Percentiles rank a stretch among this genome's conserved stretches.
phyloP scores from a whole-genome alignment of 1,139 yeast genomes.

The Nematodospora anomalae region DNA sequence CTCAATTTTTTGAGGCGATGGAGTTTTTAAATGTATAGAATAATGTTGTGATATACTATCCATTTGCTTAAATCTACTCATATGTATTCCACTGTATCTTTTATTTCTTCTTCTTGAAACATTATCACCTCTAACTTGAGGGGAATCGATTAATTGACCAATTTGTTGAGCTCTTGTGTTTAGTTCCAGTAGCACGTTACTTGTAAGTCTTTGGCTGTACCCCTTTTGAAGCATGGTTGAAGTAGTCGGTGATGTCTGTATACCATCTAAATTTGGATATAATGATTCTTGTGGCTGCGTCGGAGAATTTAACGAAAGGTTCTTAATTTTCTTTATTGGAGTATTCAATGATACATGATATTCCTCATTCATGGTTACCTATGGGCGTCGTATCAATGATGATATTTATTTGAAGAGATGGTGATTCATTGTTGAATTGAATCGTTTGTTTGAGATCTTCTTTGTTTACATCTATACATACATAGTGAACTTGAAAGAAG shows the following conservation, averaged over 20 bases:
- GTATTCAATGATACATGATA: slow-evolving; percentile 28
- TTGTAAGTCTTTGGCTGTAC: slow-evolving; percentile 41
- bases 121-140: slow-evolving; percentile 2
- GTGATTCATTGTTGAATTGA: too few species aligned
- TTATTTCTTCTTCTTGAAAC: slow-evolving; percentile 20
- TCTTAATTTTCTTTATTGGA: slow-evolving; percentile 41
- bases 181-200: slow-evolving; percentile 42
- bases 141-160: slow-evolving; percentile 20
- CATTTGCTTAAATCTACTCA: slow-evolving; percentile 37
- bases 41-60: slow-evolving; percentile 45
- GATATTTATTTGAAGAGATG: too few species aligned
- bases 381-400: too few species aligned
- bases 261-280: slow-evolving; percentile 11
- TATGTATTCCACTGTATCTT: slow-evolving; percentile 36
- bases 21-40: slow-evolving; percentile 22
- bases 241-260: slow-evolving; percentile 11
- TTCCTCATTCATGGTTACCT: slow-evolving; percentile 2
- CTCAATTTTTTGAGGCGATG: slow-evolving; percentile 12
- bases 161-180: slow-evolving; percentile 36
- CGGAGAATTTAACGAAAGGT: slow-evolving; percentile 37
- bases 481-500: not conserved
- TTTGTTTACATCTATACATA: slow-evolving; percentile 5
- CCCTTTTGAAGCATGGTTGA: slow-evolving; percentile 40
- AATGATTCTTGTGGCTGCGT: slow-evolving; percentile 12
- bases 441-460: not conserved